Evolutionary conservation across 768 basidiomycete species (phyloP), one percentile per base, ranked within the genome.

Genomic region (Lentinula sp.): DNA sequence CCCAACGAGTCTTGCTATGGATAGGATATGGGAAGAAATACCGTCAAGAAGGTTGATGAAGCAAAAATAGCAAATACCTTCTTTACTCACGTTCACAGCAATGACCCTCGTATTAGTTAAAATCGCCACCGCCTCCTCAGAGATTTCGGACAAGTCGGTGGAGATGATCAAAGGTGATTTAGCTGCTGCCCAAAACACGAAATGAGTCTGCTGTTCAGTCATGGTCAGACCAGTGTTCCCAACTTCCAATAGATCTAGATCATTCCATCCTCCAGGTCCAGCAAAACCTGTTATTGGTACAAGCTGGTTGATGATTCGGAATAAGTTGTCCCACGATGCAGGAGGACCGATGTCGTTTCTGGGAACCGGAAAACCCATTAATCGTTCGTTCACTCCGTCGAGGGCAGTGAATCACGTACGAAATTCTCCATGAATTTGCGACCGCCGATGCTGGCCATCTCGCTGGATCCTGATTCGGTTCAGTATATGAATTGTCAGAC

Each of bases 191-290:
- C 82, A 84, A 53, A 84, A 79, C 1, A 77, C 76, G 49, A 83
- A 82, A 49, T 64, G 64, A 9, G 65, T 68, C 42, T 66, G 60
- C 56, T 69, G 65, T 51, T 81, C 79, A 2, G 68, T 71, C 11
- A 63, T 61, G 0, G 79, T 78, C 37, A 83, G 59, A 3, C 77
- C 78, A 4, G 66, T 51, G 61, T 83, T 82, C 5, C 82, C 81
- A 18, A 83, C 81, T 65, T 82, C 80, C 37, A 84, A 73, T 71
- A 83, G 69, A 65, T 84, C 82, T 21, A 84, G 70, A 66, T 84
- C 82, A 63, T 80, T 80, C 75, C 74, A 79, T 35, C 69, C 73
- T 18, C 79, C 81, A 0, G 72, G 78, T 39, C 74, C 73, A 23
- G 82, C 77, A 62, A 80, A 82, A 56, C 73, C 71, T 31, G 80